Evolutionary conservation across 768 basidiomycete species (phyloP).

Genomic region (Tephrocybe sp.): DNA sequence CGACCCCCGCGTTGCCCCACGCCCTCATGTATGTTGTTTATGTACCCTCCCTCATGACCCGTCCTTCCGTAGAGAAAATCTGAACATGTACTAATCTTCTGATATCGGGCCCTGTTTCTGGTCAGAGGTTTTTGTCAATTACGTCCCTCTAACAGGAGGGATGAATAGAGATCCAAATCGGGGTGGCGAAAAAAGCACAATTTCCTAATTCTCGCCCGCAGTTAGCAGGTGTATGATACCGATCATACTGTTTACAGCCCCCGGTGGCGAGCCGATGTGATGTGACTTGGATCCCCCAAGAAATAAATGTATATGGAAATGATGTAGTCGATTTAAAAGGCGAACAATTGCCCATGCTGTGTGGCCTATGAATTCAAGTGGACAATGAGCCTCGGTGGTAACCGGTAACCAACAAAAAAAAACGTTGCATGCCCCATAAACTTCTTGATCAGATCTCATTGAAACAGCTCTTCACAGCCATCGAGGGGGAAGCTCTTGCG

Average conservation of each 20-base stretch:
- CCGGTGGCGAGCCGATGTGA: not conserved
- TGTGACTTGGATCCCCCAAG: too few relatives aligned
- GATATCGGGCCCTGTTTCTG: not conserved
- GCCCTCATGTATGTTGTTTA: conserved; percentile 8
- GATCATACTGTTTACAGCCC: too few relatives aligned
- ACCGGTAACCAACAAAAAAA: not conserved
- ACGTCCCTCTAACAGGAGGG: not conserved
- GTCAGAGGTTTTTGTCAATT: not conserved
- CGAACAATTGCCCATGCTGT: too few relatives aligned
- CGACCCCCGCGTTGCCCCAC: not conserved
- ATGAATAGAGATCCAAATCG: conserved; percentile 8
- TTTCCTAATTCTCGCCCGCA: too few relatives aligned
- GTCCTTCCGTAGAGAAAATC: conserved; percentile 11
- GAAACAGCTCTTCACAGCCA: not conserved
- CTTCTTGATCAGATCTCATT: conserved; percentile 1
- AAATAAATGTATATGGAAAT: too few relatives aligned
- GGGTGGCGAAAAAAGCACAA: conserved; percentile 10
- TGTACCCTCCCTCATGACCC: conserved; percentile 10
- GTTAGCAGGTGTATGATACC: too few relatives aligned
- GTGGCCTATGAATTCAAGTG: too few relatives aligned
- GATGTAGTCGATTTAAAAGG: too few relatives aligned
- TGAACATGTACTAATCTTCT: conserved; percentile 12
- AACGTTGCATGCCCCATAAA: not conserved
- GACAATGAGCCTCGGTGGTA: not conserved
- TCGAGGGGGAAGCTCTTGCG: not conserved